Percentiles rank a stretch among this genome's conserved stretches.
Conservation (phyloP, 192 early-diverging fungal genomes). For the Entophlyctis luteolus region DNA sequence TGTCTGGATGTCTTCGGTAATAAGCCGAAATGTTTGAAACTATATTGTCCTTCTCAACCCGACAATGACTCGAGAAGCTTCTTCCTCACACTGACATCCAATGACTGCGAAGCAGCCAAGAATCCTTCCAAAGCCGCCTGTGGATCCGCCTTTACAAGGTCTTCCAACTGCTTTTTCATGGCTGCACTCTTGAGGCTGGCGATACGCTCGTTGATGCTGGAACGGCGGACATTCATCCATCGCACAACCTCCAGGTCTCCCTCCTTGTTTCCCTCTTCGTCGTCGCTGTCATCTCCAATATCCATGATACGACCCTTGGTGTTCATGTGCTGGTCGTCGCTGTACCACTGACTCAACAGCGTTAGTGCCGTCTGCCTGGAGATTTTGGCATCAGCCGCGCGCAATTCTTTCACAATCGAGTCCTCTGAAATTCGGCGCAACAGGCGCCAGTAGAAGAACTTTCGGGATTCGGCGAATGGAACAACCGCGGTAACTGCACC, state of each 20-base stretch:
- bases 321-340: slow-evolving; percentile 16
- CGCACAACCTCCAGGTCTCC: slow-evolving; percentile 39
- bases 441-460: slow-evolving; percentile 92
- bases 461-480: slow-evolving; percentile 73
- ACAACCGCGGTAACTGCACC: slow-evolving; percentile 75
- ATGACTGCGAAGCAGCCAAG: slow-evolving; percentile 25
- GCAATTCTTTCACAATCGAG: slow-evolving; percentile 63
- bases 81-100: slow-evolving; percentile 32
- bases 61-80: slow-evolving; percentile 35
- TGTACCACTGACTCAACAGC: slow-evolving; percentile 21
- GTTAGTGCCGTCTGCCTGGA: slow-evolving; percentile 49
- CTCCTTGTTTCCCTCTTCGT: slow-evolving; percentile 24
- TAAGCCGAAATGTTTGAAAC: too few species aligned
- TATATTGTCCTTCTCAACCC: too few species aligned
- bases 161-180: slow-evolving; percentile 21
- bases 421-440: slow-evolving; percentile 75
- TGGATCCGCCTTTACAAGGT: slow-evolving; percentile 32
- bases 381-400: slow-evolving; percentile 45
- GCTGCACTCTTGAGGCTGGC: slow-evolving; percentile 24
- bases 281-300: slow-evolving; percentile 25
- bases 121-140: slow-evolving; percentile 41
- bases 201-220: slow-evolving; percentile 36
- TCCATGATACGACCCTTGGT: slow-evolving; percentile 16
- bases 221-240: slow-evolving; percentile 34
- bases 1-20: too few species aligned